phyloP scores from a whole-genome alignment of 2,329 filamentous ascomycete species.

The Epichloe brachyelytri region DNA sequence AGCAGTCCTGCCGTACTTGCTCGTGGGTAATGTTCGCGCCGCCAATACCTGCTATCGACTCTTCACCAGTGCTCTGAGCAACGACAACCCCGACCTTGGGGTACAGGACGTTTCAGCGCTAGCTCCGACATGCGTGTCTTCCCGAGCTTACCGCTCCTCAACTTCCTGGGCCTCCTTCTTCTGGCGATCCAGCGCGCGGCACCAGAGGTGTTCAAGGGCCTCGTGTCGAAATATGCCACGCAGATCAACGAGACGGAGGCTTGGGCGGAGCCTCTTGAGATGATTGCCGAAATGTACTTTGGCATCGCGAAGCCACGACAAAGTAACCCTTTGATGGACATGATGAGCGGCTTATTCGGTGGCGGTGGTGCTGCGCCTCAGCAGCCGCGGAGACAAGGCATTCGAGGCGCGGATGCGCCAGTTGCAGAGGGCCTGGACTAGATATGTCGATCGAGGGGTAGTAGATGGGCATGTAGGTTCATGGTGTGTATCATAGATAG shows the following conservation, averaged over 20 bases:
- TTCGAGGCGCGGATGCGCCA: constrained; percentile 34
- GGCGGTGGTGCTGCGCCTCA: constrained; percentile 45
- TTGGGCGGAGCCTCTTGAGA: constrained; percentile 74
- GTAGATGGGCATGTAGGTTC: constrained; percentile 2
- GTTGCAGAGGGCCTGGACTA: constrained; percentile 48
- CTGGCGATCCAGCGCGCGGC: constrained; percentile 70
- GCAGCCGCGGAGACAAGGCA: constrained; percentile 27
- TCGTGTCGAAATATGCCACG: constrained; percentile 67
- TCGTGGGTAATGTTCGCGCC: constrained; percentile 79
- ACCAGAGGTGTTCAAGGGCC: constrained; percentile 67
- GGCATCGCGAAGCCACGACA: constrained; percentile 77
- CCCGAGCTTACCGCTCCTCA: constrained; percentile 83
- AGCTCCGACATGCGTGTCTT: constrained; percentile 69
- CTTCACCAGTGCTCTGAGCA: constrained; percentile 29
- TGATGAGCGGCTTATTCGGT: constrained; percentile 94
- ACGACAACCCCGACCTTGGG: constrained; percentile 39
- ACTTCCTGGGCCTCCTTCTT: constrained; percentile 79
- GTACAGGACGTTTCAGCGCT: constrained; percentile 68
- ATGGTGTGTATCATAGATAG: constrained; percentile 1
- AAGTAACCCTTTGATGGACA: constrained; percentile 87
- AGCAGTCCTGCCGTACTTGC: constrained; percentile 78
- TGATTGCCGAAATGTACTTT: constrained; percentile 96
- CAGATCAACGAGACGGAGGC: constrained; percentile 64
- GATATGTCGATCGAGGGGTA: constrained; percentile 4
- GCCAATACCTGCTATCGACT: constrained; percentile 72